phyloP scores from a whole-genome alignment of 139 green algal species.

The Gonium pectorale region DNA sequence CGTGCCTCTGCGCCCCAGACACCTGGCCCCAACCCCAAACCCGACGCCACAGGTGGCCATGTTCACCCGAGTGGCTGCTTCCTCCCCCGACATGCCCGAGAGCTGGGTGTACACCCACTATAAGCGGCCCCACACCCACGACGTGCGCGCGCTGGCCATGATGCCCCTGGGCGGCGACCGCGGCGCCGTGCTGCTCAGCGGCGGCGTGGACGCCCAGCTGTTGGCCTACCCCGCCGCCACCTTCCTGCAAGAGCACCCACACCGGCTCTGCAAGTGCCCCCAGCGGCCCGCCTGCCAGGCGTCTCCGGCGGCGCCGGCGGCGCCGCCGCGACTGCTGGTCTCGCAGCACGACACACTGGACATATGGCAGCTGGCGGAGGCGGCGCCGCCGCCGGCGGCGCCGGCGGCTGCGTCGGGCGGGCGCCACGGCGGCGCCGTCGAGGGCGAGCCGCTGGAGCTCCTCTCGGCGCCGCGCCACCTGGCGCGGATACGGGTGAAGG shows the following conservation, averaged over 20 bases:
- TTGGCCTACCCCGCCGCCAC: conserved; percentile 49
- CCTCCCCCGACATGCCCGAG: not conserved
- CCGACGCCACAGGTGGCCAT: conserved; percentile 59
- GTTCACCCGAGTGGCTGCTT: conserved; percentile 57
- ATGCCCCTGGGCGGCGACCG: conserved; percentile 13
- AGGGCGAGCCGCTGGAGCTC: conserved; percentile 64
- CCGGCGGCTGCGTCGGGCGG: too few relatives aligned
- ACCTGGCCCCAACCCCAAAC: too few relatives aligned
- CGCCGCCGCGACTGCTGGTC: conserved; percentile 8
- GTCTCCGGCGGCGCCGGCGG: not conserved
- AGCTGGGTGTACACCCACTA: conserved; percentile 82
- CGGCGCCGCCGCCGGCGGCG: not conserved
- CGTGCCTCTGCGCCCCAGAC: too few relatives aligned
- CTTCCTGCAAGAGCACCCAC: conserved; percentile 67
- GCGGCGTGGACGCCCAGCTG: conserved; percentile 71
- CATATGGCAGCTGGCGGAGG: conserved; percentile 38
- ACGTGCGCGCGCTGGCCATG: conserved; percentile 80
- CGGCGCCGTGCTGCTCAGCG: conserved; percentile 70
- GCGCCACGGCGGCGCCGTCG: not conserved
- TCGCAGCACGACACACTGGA: conserved; percentile 51
- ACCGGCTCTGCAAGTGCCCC: conserved; percentile 70
- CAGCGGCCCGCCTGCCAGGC: conserved; percentile 73
- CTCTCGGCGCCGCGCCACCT: conserved; percentile 62
- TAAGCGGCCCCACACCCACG: conserved; percentile 90
- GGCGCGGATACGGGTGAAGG: conserved; percentile 56